phyloP scores from a whole-genome alignment of 2,329 filamentous ascomycete species.

The Penicillium sp. region DNA sequence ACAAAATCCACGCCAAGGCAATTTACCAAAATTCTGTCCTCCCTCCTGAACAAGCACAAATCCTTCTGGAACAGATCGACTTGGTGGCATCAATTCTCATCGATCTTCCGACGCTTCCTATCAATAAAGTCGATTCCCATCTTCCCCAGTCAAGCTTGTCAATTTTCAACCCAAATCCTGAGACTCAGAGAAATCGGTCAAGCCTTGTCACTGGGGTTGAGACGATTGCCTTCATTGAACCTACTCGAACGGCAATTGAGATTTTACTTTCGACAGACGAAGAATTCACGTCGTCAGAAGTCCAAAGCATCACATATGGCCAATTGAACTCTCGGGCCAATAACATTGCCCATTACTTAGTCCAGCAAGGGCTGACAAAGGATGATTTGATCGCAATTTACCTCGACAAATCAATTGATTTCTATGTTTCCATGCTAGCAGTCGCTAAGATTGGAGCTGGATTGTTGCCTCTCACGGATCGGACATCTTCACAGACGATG shows the following conservation, averaged over 20 bases:
- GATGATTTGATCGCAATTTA: constrained; percentile 69
- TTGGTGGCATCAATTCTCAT: constrained; percentile 50
- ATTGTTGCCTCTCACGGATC: constrained; percentile 76
- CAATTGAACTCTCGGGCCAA: constrained; percentile 67
- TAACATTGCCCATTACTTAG: constrained; percentile 60
- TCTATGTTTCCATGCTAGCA: constrained; percentile 75
- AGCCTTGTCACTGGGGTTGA: constrained; percentile 60
- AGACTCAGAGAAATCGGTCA: constrained; percentile 34
- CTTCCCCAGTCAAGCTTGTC: constrained; percentile 47
- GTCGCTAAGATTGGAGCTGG: constrained; percentile 73
- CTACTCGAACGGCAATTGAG: constrained; percentile 62
- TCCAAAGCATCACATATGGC: constrained; percentile 60
- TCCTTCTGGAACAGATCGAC: constrained; percentile 64
- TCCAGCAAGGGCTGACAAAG: constrained; percentile 46
- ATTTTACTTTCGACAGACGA: constrained; percentile 58
- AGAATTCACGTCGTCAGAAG: constrained; percentile 23
- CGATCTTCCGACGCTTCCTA: constrained; percentile 30
- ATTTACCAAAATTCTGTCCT: constrained; percentile 59
- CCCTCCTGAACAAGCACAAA: constrained; percentile 54
- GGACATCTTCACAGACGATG: constrained; percentile 65
- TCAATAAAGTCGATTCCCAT: constrained; percentile 32
- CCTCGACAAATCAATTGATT: constrained; percentile 72
- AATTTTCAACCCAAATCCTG: constrained; percentile 47
- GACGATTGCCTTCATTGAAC: constrained; percentile 47
- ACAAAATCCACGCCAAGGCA: constrained; percentile 51